Conservation (phyloP, 2,329 filamentous ascomycete species). For the Myriosclerotinia scirpicola region DNA sequence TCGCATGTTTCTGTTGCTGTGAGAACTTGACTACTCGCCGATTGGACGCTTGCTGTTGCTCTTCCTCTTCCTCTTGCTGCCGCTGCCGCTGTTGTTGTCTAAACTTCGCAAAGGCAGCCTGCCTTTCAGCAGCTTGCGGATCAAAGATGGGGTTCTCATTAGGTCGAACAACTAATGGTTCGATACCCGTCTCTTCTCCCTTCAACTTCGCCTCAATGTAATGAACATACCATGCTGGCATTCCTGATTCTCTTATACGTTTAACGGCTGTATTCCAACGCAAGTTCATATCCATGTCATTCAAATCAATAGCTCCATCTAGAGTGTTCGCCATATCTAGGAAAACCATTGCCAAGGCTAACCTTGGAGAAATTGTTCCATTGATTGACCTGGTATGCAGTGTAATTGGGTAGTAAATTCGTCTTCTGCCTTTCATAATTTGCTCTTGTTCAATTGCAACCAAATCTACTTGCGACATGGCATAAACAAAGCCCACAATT, state of each 20-base stretch:
- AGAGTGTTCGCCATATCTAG: neutral
- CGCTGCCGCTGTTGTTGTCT: neutral
- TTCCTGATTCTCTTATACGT: neutral
- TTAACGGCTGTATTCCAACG: slow-evolving; percentile 4
- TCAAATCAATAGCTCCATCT: neutral
- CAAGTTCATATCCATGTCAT: neutral
- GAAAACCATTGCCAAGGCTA: neutral
- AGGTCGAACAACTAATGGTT: neutral
- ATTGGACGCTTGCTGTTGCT: neutral
- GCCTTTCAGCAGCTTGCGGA: neutral
- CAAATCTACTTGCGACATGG: slow-evolving; percentile 1
- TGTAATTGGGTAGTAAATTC: neutral
- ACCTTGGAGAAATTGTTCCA: neutral
- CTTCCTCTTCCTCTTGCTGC: neutral
- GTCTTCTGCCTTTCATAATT: neutral
- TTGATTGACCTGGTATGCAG: slow-evolving; percentile 1
- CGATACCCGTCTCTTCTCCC: neutral
- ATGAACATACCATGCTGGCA: neutral
- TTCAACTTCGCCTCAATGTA: neutral
- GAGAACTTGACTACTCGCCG: neutral
- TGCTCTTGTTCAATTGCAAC: neutral
- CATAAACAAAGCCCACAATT: slow-evolving; percentile 2
- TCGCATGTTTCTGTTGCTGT: neutral
- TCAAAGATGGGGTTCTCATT: neutral
- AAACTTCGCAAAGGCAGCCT: neutral